Conservation (phyloP, 1,284 basidiomycete species). For the Ceratobasidium sp. region DNA sequence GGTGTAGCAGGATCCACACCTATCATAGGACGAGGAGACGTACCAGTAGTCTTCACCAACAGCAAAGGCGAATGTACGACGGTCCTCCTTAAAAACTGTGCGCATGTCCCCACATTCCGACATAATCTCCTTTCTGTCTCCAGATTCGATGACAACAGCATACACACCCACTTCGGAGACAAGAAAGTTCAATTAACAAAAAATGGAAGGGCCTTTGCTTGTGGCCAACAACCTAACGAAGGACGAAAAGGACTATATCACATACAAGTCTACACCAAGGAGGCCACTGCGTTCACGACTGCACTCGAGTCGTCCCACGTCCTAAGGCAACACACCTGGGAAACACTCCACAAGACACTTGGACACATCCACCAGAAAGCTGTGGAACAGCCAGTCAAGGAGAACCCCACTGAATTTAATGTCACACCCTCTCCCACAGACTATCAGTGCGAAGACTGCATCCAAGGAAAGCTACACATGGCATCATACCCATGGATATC, state of each 20-base stretch:
- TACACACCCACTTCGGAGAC: too few species aligned
- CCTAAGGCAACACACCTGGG: not conserved
- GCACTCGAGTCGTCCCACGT: not conserved
- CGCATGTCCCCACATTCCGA: not conserved
- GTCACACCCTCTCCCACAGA: not conserved
- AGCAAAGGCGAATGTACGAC: not conserved
- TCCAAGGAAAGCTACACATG: slow-evolving; percentile 28
- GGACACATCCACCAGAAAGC: not conserved
- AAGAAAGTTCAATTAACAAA: too few species aligned
- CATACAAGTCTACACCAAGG: too few species aligned
- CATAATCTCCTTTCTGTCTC: not conserved
- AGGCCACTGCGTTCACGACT: too few species aligned
- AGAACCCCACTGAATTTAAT: too few species aligned
- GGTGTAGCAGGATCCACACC: not conserved
- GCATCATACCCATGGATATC: slow-evolving; percentile 16
- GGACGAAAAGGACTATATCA: too few species aligned
- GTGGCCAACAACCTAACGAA: too few species aligned
- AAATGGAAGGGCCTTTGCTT: too few species aligned
- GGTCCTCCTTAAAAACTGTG: not conserved
- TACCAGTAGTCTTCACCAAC: not conserved
- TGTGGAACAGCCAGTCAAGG: not conserved
- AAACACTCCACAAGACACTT: not conserved
- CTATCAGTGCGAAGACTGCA: not conserved
- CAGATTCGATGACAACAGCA: not conserved
- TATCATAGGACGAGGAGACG: not conserved